Percentiles rank a stretch among this genome's conserved stretches.
phyloP scores from a whole-genome alignment of 495 filamentous ascomycete species.

The Xylaria palmicola region DNA sequence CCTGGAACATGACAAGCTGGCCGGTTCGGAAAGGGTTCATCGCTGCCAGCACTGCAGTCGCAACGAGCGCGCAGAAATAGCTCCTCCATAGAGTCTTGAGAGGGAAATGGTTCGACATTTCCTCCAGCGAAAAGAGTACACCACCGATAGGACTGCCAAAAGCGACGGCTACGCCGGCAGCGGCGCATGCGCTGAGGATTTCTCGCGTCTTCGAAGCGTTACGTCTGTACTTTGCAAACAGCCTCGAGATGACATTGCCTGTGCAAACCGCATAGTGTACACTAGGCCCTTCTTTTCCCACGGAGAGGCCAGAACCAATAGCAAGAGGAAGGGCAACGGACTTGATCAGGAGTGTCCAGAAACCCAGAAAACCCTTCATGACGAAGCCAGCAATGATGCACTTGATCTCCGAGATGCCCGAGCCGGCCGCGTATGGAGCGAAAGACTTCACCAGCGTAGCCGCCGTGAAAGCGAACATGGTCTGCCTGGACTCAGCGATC shows the following conservation, averaged over 20 bases:
- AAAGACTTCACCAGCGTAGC: conserved; percentile 88
- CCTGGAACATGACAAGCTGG: conserved; percentile 99
- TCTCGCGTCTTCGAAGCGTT: conserved; percentile 95
- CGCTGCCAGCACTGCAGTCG: conserved; percentile 87
- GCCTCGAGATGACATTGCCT: conserved; percentile 90
- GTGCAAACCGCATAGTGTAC: conserved; percentile 98
- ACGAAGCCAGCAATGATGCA: conserved; percentile 99
- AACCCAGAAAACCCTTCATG: conserved; percentile 97
- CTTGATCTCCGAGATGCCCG: conserved; percentile 98
- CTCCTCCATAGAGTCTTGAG: conserved; percentile 97
- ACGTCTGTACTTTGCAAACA: conserved; percentile 89
- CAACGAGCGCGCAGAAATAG: conserved; percentile 96
- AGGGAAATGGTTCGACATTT: conserved; percentile 98
- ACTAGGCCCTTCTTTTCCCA: conserved; percentile 96
- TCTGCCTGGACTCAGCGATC: conserved; percentile 43
- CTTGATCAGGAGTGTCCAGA: conserved; percentile 92
- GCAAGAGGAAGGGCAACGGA: conserved; percentile 87
- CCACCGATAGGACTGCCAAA: conserved; percentile 98
- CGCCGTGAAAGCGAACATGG: conserved; percentile 76
- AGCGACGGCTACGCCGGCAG: conserved; percentile 92
- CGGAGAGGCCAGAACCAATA: conserved; percentile 91
- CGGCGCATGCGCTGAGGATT: conserved; percentile 90
- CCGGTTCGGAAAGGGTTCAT: conserved; percentile 98
- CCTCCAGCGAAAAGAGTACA: conserved; percentile 94
- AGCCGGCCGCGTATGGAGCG: conserved; percentile 94